These are phyloP conservation scores for Posidonia australis DNA, from an alignment of 106 monocot genomes.

Conservation along the genomic window DNA sequence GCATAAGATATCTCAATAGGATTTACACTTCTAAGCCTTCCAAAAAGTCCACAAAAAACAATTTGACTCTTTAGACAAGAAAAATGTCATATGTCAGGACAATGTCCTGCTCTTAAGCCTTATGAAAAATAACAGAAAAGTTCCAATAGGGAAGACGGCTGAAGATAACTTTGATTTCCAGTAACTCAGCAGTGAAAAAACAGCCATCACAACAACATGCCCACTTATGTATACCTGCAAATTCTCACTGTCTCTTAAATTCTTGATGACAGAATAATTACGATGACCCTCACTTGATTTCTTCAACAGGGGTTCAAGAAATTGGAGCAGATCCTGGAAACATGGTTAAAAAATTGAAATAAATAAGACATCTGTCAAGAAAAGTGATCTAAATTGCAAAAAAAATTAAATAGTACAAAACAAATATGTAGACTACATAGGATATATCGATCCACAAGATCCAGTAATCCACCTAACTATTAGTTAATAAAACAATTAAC, in stretches of 20 bases:
- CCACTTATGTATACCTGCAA: slow-evolving; percentile 55
- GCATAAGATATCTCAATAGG: not conserved
- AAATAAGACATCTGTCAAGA: not conserved
- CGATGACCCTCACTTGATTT: slow-evolving; percentile 86
- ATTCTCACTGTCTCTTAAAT: slow-evolving; percentile 66
- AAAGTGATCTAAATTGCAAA: no score
- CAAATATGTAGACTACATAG: no score
- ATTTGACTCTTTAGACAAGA: not conserved
- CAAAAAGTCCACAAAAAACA: not conserved
- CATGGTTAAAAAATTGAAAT: slow-evolving; percentile 1
- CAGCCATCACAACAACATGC: not conserved
- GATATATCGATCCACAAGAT: no score
- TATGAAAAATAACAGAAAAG: not conserved
- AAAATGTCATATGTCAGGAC: not conserved
- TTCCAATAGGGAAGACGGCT: not conserved
- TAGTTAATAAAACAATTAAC: no score
- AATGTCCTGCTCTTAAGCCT: not conserved
- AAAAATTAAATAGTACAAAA: no score
- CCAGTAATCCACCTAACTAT: no score
- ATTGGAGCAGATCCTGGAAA: slow-evolving; percentile 65
- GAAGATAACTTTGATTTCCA: not conserved
- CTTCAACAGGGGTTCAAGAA: slow-evolving; percentile 85
- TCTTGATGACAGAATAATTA: slow-evolving; percentile 80
- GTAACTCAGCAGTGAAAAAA: not conserved
- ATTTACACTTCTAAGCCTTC: not conserved